These are phyloP conservation scores for Jaminaea rosea DNA, from an alignment of 1,284 basidiomycete species.

Conservation along the genomic window DNA sequence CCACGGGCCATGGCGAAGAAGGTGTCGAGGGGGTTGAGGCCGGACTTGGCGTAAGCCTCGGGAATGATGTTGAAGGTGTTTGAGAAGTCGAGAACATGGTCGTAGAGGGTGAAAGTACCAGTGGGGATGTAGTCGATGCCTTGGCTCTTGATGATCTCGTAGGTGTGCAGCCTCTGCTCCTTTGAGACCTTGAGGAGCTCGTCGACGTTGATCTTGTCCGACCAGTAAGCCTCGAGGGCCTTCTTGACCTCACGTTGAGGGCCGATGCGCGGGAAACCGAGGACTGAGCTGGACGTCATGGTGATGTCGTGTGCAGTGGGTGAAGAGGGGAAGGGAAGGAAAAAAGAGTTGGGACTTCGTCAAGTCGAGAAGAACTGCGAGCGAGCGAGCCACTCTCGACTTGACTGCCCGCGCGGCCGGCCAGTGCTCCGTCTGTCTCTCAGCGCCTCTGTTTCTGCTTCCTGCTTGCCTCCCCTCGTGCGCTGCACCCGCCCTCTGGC, in stretches of 20 bases:
- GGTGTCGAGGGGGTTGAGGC: slow-evolving; percentile 81
- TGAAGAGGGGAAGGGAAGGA: not conserved
- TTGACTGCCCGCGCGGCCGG: no score
- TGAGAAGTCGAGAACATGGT: slow-evolving; percentile 97
- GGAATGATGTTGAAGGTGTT: slow-evolving; percentile 95
- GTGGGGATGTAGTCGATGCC: slow-evolving; percentile 90
- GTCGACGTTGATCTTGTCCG: slow-evolving; percentile 76
- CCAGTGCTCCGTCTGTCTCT: no score
- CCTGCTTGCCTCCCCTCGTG: no score
- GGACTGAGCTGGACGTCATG: no score
- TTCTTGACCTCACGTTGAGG: slow-evolving; percentile 97
- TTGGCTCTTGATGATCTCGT: slow-evolving; percentile 75
- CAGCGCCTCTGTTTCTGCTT: no score
- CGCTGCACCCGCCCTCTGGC: no score
- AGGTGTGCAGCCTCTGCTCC: slow-evolving; percentile 80
- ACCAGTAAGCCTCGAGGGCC: slow-evolving; percentile 75
- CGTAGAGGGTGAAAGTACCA: slow-evolving; percentile 96
- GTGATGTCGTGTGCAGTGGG: no score
- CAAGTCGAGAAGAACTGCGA: no score
- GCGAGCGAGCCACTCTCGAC: no score
- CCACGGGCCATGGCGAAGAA: slow-evolving; percentile 93
- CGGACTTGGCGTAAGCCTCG: slow-evolving; percentile 80
- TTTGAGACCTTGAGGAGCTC: slow-evolving; percentile 82
- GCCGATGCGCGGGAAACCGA: slow-evolving; percentile 96
- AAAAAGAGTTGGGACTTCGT: not conserved